A percentile compares a stretch with the other conserved stretches of the same genome.
phyloP scores from a whole-genome alignment of 306 rosid species.

The Neltuma alba region DNA sequence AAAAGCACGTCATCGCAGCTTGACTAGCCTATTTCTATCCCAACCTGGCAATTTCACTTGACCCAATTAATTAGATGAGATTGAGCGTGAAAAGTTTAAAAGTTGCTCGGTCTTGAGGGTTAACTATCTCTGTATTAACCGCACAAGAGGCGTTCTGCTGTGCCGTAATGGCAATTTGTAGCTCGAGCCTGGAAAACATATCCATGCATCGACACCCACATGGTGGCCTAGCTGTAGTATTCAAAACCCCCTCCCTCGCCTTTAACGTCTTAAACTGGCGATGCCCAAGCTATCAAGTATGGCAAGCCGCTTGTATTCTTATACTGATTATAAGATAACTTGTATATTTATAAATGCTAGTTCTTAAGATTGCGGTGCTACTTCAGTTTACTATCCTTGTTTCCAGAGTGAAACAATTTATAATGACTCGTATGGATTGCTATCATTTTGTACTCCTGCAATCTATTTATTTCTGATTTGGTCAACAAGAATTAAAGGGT shows the following conservation, averaged over 20 bases:
- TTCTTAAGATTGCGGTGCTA: neutral
- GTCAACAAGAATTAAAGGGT: too few species aligned
- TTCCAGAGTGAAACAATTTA: neutral
- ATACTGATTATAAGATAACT: constrained; percentile 39
- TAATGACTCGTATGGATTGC: neutral
- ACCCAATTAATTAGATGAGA: constrained; percentile 37
- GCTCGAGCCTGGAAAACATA: constrained; percentile 26
- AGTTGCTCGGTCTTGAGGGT: constrained; percentile 35
- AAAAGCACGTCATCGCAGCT: constrained; percentile 65
- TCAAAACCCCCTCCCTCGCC: constrained; percentile 48
- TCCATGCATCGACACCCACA: constrained; percentile 26
- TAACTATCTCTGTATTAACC: constrained; percentile 28
- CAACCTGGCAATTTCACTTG: constrained; percentile 50
- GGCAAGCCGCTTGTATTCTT: constrained; percentile 29
- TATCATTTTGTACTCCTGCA: too few species aligned
- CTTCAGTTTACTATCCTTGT: neutral
- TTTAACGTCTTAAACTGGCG: constrained; percentile 54
- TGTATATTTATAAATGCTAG: constrained; percentile 54
- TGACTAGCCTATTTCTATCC: constrained; percentile 38
- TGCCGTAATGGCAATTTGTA: constrained; percentile 28
- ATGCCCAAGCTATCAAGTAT: constrained; percentile 40
- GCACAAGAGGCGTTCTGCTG: constrained; percentile 13
- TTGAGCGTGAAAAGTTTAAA: constrained; percentile 35
- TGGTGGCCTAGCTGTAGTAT: constrained; percentile 36
- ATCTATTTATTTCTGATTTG: too few species aligned